Percentiles rank a stretch among this genome's conserved stretches.
Conservation (phyloP, 148 eudicot species). For the Rhododendron vialii region DNA sequence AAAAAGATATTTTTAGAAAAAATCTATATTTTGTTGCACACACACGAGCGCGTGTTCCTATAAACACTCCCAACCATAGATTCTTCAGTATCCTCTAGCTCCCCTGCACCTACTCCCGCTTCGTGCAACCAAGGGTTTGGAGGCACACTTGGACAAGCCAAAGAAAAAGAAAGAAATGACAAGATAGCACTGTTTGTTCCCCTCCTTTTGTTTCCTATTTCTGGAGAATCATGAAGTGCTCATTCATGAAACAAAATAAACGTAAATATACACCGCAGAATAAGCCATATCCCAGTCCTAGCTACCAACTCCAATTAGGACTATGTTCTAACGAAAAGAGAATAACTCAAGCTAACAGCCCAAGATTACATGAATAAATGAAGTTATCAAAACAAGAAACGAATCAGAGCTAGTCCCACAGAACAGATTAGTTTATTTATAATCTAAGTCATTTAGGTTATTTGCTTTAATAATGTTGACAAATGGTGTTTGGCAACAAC, state of each 20-base stretch:
- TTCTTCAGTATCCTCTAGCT: neutral
- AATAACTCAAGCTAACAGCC: neutral
- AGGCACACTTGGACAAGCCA: neutral
- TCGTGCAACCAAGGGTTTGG: neutral
- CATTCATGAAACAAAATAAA: neutral
- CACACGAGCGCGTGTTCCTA: neutral
- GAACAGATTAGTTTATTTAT: neutral
- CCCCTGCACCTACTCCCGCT: neutral
- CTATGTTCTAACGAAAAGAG: neutral
- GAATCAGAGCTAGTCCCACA: neutral
- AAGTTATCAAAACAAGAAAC: neutral
- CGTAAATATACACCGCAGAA: neutral
- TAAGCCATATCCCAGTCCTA: neutral
- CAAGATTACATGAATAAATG: neutral
- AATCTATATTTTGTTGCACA: neutral
- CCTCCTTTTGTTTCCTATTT: neutral
- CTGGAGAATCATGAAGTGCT: neutral
- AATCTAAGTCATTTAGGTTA: neutral
- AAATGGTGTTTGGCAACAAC: neutral
- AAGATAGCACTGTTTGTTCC: neutral
- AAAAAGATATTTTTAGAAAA: neutral
- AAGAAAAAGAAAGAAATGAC: neutral
- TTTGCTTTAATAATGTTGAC: neutral
- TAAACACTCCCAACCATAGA: neutral
- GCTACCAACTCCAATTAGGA: neutral